Evolutionary conservation across 2,329 filamentous ascomycete genomes (phyloP), one percentile per base, ranked within the genome.

Genomic region (Calcarisporium arbuscula): DNA sequence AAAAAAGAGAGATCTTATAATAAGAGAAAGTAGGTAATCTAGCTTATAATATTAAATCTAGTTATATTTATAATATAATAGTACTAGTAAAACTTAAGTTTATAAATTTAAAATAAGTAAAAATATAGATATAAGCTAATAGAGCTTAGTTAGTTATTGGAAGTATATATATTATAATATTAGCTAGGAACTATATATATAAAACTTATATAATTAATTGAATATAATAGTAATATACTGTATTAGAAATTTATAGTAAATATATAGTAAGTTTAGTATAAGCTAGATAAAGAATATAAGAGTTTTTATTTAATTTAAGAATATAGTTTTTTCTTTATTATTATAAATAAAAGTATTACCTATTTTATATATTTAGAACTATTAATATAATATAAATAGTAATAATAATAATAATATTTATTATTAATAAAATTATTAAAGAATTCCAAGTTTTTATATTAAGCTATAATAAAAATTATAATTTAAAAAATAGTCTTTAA

Each of bases 31-130:
- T 17, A 15, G 17, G 11, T 18, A 16, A 16, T 31, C 9, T 17
- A 31, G 19, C 6, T 10, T 19, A 25, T 25, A 9, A 25, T 25
- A 25, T 25, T 25, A 25, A 25, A 25, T 25, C 22, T 25, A 9
- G 22, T 31, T 17, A 31, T 18, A 8, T 17, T 31, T 15, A 19
- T 31, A 31, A 31, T 31, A 31, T 31, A 31, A 8, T 16, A 6
- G 9, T 31, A 31, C 8, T 31, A 31, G 9, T 20, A 16, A 17
- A 18, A 19, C 8, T 19, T 9, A 18, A 31, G 6, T 31, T 17
- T 31, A 31, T 9, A 15, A 20, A 17, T 31, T 15, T 31, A 18
- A 18, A 15, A 31, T 31, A 17, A 14, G 19, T 31, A 25, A 25
- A 9, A 25, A 25, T 25, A 9, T 25, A 9, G 8, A 9, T 25